Percentiles rank a stretch among this genome's conserved stretches.
These are phyloP conservation scores for Symbiotaphrina buchneri DNA, from an alignment of 495 filamentous ascomycete species.

Conservation along the genomic window DNA sequence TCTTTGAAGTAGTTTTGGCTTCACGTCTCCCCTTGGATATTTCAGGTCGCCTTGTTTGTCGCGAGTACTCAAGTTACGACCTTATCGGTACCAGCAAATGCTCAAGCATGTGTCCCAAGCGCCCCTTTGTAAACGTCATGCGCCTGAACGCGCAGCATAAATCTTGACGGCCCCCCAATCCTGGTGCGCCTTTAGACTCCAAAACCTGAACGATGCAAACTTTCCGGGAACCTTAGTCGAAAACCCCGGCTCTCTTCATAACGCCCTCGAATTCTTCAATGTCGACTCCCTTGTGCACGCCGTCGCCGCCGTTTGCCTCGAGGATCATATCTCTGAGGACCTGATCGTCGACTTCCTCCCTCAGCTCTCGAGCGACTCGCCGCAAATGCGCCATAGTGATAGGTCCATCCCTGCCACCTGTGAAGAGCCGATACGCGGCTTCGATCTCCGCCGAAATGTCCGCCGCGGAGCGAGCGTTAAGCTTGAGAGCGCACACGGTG, in stretches of 20 bases:
- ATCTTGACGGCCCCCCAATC: too few species aligned
- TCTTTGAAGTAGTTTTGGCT: too few species aligned
- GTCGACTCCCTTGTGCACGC: constrained; percentile 46
- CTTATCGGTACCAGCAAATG: too few species aligned
- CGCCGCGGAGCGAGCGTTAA: constrained; percentile 22
- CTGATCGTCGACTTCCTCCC: constrained; percentile 49
- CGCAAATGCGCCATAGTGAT: constrained; percentile 60
- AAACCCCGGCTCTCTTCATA: constrained; percentile 67
- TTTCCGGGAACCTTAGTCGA: constrained; percentile 8
- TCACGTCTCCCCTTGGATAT: too few species aligned
- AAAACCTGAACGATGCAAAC: neutral
- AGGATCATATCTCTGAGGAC: constrained; percentile 78
- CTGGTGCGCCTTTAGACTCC: too few species aligned
- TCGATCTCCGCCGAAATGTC: constrained; percentile 36
- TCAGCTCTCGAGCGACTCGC: constrained; percentile 58
- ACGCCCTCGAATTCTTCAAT: constrained; percentile 66
- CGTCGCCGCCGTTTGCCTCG: constrained; percentile 69
- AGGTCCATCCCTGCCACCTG: constrained; percentile 21
- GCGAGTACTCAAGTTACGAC: too few species aligned
- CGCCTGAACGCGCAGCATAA: too few species aligned
- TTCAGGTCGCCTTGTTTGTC: too few species aligned
- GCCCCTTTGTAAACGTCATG: too few species aligned
- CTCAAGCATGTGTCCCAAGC: too few species aligned
- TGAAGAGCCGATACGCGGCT: constrained; percentile 63
- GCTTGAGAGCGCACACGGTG: constrained; percentile 63